Conservation (phyloP, 1,284 basidiomycete genomes). For the Vanrija pseudolonga region DNA sequence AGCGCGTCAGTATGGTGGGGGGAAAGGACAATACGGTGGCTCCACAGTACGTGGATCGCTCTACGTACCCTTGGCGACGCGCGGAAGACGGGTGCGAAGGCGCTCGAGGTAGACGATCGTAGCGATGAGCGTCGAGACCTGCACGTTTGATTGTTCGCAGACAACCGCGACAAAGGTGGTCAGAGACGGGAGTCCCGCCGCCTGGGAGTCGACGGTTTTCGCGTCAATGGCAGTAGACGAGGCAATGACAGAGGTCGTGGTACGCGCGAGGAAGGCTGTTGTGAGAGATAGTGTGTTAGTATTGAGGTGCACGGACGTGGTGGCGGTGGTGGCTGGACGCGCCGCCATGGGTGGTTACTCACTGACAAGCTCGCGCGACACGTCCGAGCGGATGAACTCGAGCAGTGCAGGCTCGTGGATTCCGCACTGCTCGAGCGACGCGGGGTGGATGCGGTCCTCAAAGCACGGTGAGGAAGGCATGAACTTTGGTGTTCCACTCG, state of each 20-base stretch:
- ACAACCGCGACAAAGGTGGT: constrained; percentile 85
- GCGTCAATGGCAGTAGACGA: constrained; percentile 41
- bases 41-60: neutral
- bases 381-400: constrained; percentile 68
- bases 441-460: constrained; percentile 52
- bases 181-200: constrained; percentile 65
- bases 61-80: constrained; percentile 73
- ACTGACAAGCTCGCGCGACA: constrained; percentile 76
- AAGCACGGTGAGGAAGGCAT: constrained; percentile 39
- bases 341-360: constrained; percentile 29
- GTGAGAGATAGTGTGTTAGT: neutral
- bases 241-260: constrained; percentile 47
- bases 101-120: constrained; percentile 93
- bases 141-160: constrained; percentile 81
- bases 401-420: constrained; percentile 73
- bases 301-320: neutral
- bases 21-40: neutral
- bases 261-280: constrained; percentile 47
- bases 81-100: constrained; percentile 72
- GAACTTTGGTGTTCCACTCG: constrained; percentile 38
- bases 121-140: constrained; percentile 84
- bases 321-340: neutral
- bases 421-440: constrained; percentile 65
- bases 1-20: neutral
- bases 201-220: constrained; percentile 43